phyloP scores from a whole-genome alignment of 495 filamentous ascomycete species.

The Penicillium malachiteum region DNA sequence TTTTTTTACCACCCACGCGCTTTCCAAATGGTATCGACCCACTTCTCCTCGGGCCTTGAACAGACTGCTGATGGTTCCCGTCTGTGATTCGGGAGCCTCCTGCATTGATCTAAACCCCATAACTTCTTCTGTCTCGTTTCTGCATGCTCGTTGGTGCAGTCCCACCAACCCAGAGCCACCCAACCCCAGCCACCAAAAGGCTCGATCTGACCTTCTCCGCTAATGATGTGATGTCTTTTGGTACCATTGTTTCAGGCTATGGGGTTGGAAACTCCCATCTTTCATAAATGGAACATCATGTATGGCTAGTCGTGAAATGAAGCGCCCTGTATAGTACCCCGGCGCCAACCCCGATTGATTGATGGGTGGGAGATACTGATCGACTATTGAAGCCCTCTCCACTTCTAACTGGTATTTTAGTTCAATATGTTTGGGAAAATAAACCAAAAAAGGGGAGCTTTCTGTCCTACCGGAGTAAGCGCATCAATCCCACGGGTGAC shows the following conservation, averaged over 20 bases:
- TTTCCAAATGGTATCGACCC: slow-evolving; percentile 4
- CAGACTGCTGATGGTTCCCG: slow-evolving; percentile 18
- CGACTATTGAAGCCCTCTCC: slow-evolving; percentile 18
- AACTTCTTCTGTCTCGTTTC: slow-evolving; percentile 21
- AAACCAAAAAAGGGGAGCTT: neutral
- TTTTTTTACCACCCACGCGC: neutral
- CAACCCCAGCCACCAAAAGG: slow-evolving; percentile 29
- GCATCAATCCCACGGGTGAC: slow-evolving; percentile 10
- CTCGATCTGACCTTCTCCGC: slow-evolving; percentile 36
- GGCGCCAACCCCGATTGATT: slow-evolving; percentile 38
- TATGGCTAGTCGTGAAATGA: slow-evolving; percentile 34
- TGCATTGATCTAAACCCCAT: slow-evolving; percentile 27
- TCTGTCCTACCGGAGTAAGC: slow-evolving; percentile 14
- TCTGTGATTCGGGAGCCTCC: slow-evolving; percentile 28
- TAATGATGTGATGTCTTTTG: slow-evolving; percentile 31
- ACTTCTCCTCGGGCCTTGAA: slow-evolving; percentile 8
- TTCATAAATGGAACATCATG: slow-evolving; percentile 10
- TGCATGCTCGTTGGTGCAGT: slow-evolving; percentile 40
- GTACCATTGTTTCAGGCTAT: slow-evolving; percentile 14
- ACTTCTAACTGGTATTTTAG: neutral
- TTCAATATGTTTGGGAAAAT: too few species aligned
- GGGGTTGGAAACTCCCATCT: slow-evolving; percentile 9
- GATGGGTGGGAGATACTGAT: slow-evolving; percentile 36
- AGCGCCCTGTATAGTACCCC: slow-evolving; percentile 24
- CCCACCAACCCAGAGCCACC: slow-evolving; percentile 23